A percentile compares a stretch with the other conserved stretches of the same genome.
Conservation (phyloP, 2,329 filamentous ascomycete species). For the Chrysosphaeria jannelii region DNA sequence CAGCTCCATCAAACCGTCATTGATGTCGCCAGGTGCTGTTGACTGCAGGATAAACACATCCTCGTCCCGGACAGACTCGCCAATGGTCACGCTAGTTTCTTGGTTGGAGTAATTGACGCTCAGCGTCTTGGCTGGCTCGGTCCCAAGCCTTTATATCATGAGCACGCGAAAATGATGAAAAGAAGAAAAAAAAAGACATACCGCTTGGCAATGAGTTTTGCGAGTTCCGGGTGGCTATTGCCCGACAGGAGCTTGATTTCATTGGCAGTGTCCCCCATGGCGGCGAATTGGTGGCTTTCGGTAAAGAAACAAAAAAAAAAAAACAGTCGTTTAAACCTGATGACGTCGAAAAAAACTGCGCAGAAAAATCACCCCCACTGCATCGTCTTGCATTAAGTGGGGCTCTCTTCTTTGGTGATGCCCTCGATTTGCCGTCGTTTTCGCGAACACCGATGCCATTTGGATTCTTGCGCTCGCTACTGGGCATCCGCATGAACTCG, state of each 20-base stretch:
- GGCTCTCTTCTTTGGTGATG: too few species aligned
- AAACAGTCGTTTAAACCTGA: too few species aligned
- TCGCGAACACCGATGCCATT: too few species aligned
- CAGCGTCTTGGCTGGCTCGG: conserved; percentile 5
- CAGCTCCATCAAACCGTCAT: conserved; percentile 92
- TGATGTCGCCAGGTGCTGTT: conserved; percentile 82
- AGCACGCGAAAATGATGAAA: background rate
- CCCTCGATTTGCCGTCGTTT: too few species aligned
- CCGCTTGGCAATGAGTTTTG: conserved; percentile 11
- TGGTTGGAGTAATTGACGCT: conserved; percentile 57
- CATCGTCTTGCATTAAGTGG: too few species aligned
- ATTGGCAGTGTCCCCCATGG: conserved; percentile 7
- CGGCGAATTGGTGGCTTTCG: too few species aligned
- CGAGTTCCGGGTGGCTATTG: conserved; percentile 11
- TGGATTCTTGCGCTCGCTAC: too few species aligned
- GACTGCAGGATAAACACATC: conserved; percentile 97
- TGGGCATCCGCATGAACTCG: too few species aligned
- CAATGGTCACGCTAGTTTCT: conserved; percentile 73
- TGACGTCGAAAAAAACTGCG: too few species aligned
- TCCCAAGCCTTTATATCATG: conserved; percentile 4
- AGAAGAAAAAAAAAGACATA: conserved; percentile 7
- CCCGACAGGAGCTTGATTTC: conserved; percentile 13
- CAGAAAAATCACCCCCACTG: too few species aligned
- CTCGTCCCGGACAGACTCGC: conserved; percentile 87
- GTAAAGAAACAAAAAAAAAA: too few species aligned